Conservation (phyloP, 805 yeast species). For the Saturnispora kantuleensis region DNA sequence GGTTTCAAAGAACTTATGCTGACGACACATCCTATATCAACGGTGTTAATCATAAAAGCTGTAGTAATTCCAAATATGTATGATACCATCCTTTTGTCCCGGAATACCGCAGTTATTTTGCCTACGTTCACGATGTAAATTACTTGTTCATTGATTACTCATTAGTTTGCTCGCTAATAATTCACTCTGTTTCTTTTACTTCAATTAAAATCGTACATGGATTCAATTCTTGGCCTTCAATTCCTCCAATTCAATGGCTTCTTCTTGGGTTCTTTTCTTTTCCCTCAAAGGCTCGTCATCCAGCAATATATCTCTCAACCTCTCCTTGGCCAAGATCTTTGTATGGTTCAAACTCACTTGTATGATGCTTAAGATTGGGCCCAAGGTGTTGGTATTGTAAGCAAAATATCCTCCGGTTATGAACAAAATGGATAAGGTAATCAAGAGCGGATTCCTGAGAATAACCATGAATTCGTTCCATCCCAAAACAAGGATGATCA, state of each 20-base stretch:
- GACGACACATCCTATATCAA: no score
- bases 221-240: background rate
- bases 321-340: slow-evolving; percentile 45
- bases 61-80: background rate
- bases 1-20: no score
- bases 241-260: slow-evolving; percentile 12
- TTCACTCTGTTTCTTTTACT: no score
- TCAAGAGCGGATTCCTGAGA: slow-evolving; percentile 74
- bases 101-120: no score
- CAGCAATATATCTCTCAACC: slow-evolving; percentile 46
- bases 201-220: background rate
- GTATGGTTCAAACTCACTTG: slow-evolving; percentile 51
- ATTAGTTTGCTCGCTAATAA: no score
- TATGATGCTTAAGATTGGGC: slow-evolving; percentile 58
- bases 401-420: slow-evolving; percentile 58
- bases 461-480: slow-evolving; percentile 95
- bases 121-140: no score
- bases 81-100: background rate
- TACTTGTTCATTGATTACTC: no score
- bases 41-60: no score
- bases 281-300: slow-evolving; percentile 31
- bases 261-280: background rate
- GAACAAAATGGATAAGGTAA: slow-evolving; percentile 47
- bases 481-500: slow-evolving; percentile 65
- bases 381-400: slow-evolving; percentile 62